Conservation (phyloP, 768 basidiomycete species). For the Kwoniella sp. region DNA sequence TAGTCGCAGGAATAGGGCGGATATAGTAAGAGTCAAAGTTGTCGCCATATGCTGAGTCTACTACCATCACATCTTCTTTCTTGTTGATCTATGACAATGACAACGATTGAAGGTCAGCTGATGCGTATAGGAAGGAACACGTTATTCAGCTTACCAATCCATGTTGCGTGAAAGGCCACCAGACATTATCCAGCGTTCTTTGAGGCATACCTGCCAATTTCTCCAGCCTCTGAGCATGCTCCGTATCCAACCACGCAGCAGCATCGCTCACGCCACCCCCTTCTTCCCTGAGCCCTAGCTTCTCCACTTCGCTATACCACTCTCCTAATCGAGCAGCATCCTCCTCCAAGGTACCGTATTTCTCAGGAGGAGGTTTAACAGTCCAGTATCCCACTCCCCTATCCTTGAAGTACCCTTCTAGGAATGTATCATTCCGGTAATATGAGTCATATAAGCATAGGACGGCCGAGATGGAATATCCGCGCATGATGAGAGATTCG, state of each 20-base stretch:
- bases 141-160: constrained; percentile 38
- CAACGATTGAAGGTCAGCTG: constrained; percentile 5
- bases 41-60: constrained; percentile 86
- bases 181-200: constrained; percentile 74
- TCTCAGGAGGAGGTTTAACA: constrained; percentile 52
- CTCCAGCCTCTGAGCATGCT: constrained; percentile 68
- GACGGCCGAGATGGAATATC: constrained; percentile 82
- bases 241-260: constrained; percentile 64
- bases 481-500: constrained; percentile 85
- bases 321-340: constrained; percentile 64
- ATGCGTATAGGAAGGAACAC: not conserved
- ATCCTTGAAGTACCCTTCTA: constrained; percentile 75
- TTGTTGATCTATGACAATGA: constrained; percentile 60
- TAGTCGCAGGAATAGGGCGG: constrained; percentile 48
- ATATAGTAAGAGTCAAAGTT: constrained; percentile 72
- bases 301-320: constrained; percentile 64
- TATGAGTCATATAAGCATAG: constrained; percentile 81
- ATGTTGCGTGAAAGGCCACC: constrained; percentile 99
- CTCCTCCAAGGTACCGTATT: constrained; percentile 50
- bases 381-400: constrained; percentile 59
- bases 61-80: constrained; percentile 77
- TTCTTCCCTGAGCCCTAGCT: constrained; percentile 48
- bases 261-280: constrained; percentile 57
- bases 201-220: constrained; percentile 76
- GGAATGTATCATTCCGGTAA: constrained; percentile 83